A percentile compares a stretch with the other conserved stretches of the same genome.
phyloP scores from a whole-genome alignment of 73 alveolate species.

The Paramecium sonneborni region DNA sequence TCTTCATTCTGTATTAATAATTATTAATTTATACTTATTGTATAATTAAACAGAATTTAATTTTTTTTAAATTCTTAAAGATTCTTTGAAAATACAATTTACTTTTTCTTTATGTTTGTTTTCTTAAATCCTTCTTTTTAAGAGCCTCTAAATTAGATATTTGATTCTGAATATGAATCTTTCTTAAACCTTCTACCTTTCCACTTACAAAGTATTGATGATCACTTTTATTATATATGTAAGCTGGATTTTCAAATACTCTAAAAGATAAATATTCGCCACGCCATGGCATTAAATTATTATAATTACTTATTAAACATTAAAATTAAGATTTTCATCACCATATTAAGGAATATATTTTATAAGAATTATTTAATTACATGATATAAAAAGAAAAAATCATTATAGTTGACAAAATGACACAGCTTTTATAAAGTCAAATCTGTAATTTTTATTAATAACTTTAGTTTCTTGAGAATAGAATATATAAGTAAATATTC shows the following conservation, averaged over 20 bases:
- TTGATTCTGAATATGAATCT: conserved; percentile 82
- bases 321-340: too few species aligned
- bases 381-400: too few species aligned
- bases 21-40: conserved; percentile 94
- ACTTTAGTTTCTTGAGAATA: too few species aligned
- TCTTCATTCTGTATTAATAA: conserved; percentile 86
- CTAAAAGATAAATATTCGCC: conserved; percentile 96
- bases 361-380: too few species aligned
- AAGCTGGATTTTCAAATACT: conserved; percentile 72
- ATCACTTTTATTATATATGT: conserved; percentile 88
- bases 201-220: conserved; percentile 94
- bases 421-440: too few species aligned
- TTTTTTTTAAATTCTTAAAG: conserved; percentile 79
- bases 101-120: conserved; percentile 90
- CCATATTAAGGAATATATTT: too few species aligned
- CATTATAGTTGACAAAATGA: too few species aligned
- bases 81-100: conserved; percentile 76
- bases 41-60: conserved; percentile 89
- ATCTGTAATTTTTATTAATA: too few species aligned
- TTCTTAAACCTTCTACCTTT: conserved; percentile 92
- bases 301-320: too few species aligned
- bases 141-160: conserved; percentile 91
- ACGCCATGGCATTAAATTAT: conserved; percentile 84
- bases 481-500: too few species aligned
- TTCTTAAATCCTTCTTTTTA: conserved; percentile 96